Conservation (phyloP, 2,329 filamentous ascomycete species). For the Paraconiothyrium brasiliense region DNA sequence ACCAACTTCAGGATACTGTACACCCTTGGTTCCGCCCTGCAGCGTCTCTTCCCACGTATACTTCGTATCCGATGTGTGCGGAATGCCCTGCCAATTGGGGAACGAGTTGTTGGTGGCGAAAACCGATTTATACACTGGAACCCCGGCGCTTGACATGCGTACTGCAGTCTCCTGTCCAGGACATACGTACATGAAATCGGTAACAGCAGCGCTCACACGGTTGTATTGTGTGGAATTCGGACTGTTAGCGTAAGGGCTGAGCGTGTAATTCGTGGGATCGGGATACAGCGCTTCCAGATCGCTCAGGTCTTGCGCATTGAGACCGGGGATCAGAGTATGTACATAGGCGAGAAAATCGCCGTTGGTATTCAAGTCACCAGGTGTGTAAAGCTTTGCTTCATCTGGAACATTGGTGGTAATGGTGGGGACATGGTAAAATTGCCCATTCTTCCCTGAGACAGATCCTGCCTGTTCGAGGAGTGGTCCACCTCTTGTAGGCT, state of each 20-base stretch:
- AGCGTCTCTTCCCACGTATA: slow-evolving; percentile 59
- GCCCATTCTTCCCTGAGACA: slow-evolving; percentile 27
- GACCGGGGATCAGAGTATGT: slow-evolving; percentile 32
- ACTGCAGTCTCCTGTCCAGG: slow-evolving; percentile 57
- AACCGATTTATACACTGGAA: slow-evolving; percentile 38
- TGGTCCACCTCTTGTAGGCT: slow-evolving; percentile 54
- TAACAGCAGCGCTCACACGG: slow-evolving; percentile 53
- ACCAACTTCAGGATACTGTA: slow-evolving; percentile 52
- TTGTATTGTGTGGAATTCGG: slow-evolving; percentile 57
- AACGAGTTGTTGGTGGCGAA: slow-evolving; percentile 36
- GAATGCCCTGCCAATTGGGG: slow-evolving; percentile 32
- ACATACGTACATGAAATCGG: slow-evolving; percentile 58
- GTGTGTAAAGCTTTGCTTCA: slow-evolving; percentile 37
- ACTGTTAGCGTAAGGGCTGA: slow-evolving; percentile 50
- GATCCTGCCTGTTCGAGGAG: slow-evolving; percentile 58
- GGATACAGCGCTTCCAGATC: slow-evolving; percentile 38
- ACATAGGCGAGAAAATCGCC: slow-evolving; percentile 44
- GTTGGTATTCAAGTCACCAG: slow-evolving; percentile 42
- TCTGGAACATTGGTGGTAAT: slow-evolving; percentile 47
- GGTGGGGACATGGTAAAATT: slow-evolving; percentile 37
- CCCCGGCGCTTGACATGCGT: slow-evolving; percentile 44
- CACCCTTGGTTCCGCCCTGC: slow-evolving; percentile 51
- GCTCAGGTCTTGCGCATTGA: slow-evolving; percentile 26
- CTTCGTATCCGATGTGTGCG: slow-evolving; percentile 47
- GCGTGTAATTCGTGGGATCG: slow-evolving; percentile 27